Base-by-base conservation (phyloP, 2,329 filamentous ascomycete genomes). In the Amauroascus niger region DNA sequence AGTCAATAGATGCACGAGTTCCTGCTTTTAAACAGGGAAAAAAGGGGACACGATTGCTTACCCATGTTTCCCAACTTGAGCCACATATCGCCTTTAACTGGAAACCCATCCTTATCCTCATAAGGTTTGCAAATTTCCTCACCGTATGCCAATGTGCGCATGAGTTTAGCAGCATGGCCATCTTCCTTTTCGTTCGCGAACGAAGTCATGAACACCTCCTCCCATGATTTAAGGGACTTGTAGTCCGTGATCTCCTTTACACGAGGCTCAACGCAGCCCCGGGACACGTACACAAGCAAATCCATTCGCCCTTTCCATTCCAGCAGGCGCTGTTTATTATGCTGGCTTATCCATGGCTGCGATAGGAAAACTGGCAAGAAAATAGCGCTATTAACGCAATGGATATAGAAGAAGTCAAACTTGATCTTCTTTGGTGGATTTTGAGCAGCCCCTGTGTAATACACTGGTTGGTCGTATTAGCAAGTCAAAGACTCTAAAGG, bases 381-480 rank as follows among this genome's bases (percentile, higher is more conserved):
- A 59, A 95, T 81, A n/a, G 84, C 83, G 9, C 75, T 74, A 64
- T 86, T 96, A 60, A 91, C 72, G 62, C 82, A 80, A 68, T 96
- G 90, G 62, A 90, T 89, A 64, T 74, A 75, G 73, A 84, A 93
- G 67, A 96, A 96, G 66, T 95, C 90, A 65, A 88, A 82, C 65
- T 86, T 89, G 48, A 84, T 74, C 20, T 76, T 68, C 65, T 89
- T 86, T 1, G 75, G 74, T 0, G 80, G 79, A 28, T 79, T 74
- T 60, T 87, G 79, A 0, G 87, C 80, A 0, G 83, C 79, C 0
- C 69, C 72, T n/a, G 79, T 76, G 62, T 75, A 80, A 63, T 79
- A 81, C 0, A 74, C 78, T 69, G 56, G 37, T 24, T 14, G 8
- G 6, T 24, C 14, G 32, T n/a, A 7, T 47, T 32, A 52, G 40